Percentiles rank a stretch among this genome's conserved stretches.
Conservation (phyloP, 805 yeast species). For the Wickerhamomyces pijperi region DNA sequence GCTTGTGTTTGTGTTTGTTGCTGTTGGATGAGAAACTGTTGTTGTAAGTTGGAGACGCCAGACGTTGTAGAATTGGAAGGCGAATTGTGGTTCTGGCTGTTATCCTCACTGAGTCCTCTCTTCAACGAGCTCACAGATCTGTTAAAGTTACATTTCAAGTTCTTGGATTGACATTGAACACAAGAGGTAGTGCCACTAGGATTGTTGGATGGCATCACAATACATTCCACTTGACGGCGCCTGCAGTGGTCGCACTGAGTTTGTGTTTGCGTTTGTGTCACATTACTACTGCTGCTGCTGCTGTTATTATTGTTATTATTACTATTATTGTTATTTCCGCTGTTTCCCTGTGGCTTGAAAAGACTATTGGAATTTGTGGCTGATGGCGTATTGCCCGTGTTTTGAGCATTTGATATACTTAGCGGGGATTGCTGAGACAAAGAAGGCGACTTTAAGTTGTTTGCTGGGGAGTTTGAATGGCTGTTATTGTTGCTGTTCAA, state of each 20-base stretch:
- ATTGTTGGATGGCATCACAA: slow-evolving; percentile 36
- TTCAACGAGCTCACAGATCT: slow-evolving; percentile 17
- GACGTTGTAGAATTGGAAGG: too few species aligned
- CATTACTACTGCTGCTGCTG: slow-evolving; percentile 1
- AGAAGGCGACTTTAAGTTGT: too few species aligned
- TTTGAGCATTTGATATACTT: slow-evolving; percentile 1
- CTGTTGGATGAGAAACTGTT: background rate
- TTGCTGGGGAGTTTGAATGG: too few species aligned
- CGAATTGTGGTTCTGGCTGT: slow-evolving; percentile 3
- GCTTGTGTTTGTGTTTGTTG: slow-evolving; percentile 3
- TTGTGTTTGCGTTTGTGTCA: slow-evolving; percentile 6
- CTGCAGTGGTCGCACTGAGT: slow-evolving; percentile 71
- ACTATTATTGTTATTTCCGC: slow-evolving; percentile 3
- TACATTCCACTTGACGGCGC: slow-evolving; percentile 70
- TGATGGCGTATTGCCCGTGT: background rate
- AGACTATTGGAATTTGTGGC: background rate
- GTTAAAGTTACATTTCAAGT: slow-evolving; percentile 54
- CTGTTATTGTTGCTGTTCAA: slow-evolving; percentile 10
- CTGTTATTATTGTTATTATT: slow-evolving; percentile 1
- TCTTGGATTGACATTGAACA: slow-evolving; percentile 66
- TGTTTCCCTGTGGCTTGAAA: background rate
- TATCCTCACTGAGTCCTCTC: slow-evolving; percentile 4
- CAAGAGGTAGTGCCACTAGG: slow-evolving; percentile 38
- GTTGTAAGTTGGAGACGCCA: background rate
- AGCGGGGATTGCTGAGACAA: too few species aligned